Conservation (phyloP, 2,329 filamentous ascomycete species). For the Torrubiellomyces zombiae region DNA sequence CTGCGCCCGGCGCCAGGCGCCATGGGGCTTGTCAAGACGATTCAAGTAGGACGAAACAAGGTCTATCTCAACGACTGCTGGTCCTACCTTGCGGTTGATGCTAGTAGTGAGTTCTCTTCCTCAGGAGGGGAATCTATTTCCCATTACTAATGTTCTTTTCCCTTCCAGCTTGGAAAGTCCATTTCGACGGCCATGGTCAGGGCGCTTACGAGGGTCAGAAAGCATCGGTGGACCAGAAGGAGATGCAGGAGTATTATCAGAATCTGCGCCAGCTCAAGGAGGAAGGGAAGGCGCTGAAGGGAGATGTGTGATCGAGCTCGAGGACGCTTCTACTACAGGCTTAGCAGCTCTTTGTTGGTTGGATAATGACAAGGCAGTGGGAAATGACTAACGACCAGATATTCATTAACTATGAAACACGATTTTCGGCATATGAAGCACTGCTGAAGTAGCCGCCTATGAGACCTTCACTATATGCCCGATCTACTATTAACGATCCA, state of each 20-base stretch:
- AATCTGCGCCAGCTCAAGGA: no score
- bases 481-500: no score
- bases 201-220: slow-evolving; percentile 17
- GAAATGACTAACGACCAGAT: no score
- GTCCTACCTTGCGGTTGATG: slow-evolving; percentile 26
- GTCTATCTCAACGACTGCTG: slow-evolving; percentile 30
- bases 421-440: no score
- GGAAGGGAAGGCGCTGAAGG: no score
- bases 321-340: slow-evolving; percentile 5
- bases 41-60: slow-evolving; percentile 21
- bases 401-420: no score
- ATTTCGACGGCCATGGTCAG: slow-evolving; percentile 21
- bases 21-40: slow-evolving; percentile 28
- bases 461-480: no score
- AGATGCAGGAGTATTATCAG: no score
- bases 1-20: slow-evolving; percentile 27
- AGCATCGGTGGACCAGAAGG: slow-evolving; percentile 6
- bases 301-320: no score
- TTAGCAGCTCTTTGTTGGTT: no score
- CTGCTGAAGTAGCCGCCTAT: no score
- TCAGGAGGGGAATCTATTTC: rapidly evolving
- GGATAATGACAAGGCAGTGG: not conserved
- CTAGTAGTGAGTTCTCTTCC: slow-evolving; percentile 23
- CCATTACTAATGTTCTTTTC: slow-evolving; percentile 7
- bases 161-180: slow-evolving; percentile 15